Conservation (phyloP, 2,329 filamentous ascomycete species). For the Epichloe sylvatica region DNA sequence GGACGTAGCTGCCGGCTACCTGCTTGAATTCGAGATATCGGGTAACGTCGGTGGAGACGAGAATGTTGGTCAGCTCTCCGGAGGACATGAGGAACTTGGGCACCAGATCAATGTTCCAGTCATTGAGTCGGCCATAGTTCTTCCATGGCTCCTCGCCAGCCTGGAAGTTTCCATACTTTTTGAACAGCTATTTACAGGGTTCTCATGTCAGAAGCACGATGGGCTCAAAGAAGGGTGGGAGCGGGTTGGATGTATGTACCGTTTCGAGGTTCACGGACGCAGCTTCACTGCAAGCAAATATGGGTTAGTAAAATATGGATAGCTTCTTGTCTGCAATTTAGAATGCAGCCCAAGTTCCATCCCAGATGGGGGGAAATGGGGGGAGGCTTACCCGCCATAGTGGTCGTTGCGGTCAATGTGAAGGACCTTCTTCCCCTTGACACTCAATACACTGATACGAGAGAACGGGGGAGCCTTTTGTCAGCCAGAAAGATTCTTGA, state of each 20-base stretch:
- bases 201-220: constrained; percentile 9
- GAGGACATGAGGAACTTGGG: constrained; percentile 98
- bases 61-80: constrained; percentile 94
- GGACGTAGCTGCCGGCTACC: constrained; percentile 91
- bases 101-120: constrained; percentile 99
- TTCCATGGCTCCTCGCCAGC: constrained; percentile 86
- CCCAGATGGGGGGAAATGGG: not conserved
- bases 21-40: constrained; percentile 86
- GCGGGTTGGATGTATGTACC: constrained; percentile 34
- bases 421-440: constrained; percentile 97
- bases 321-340: not conserved
- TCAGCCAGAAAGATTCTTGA: constrained; percentile 2
- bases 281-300: constrained; percentile 48
- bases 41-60: constrained; percentile 88
- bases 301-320: constrained; percentile 14
- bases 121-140: constrained; percentile 89
- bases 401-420: constrained; percentile 98
- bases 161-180: constrained; percentile 78
- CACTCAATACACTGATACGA: constrained; percentile 61
- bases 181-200: constrained; percentile 58
- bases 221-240: constrained; percentile 7
- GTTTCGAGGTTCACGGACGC: constrained; percentile 94
- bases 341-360: too few relatives aligned
- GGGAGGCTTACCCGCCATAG: constrained; percentile 70
- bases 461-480: constrained; percentile 18